phyloP scores from a whole-genome alignment of 208 protist species.

The Trypanosoma boissoni region DNA sequence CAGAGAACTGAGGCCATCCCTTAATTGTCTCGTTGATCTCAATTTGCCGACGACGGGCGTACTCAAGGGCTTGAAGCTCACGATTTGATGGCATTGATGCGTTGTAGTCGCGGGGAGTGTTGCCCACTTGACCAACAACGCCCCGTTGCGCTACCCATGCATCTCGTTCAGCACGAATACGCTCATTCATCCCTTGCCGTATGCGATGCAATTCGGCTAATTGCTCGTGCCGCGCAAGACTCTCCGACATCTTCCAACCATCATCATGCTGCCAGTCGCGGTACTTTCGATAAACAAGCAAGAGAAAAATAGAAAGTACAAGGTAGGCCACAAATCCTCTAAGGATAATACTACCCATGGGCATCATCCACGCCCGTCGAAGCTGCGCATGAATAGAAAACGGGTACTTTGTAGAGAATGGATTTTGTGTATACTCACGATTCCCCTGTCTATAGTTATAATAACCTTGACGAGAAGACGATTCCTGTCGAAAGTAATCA shows the following conservation, averaged over 20 bases:
- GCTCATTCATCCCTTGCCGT: constrained; percentile 68
- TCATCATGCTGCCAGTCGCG: constrained; percentile 73
- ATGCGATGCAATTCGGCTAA: constrained; percentile 71
- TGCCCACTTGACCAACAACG: constrained; percentile 20
- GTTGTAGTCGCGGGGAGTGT: constrained; percentile 14
- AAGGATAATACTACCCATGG: constrained; percentile 40
- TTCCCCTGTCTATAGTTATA: constrained; percentile 42
- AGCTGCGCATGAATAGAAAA: constrained; percentile 41
- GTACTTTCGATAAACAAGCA: constrained; percentile 59
- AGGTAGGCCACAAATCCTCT: constrained; percentile 68
- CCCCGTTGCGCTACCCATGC: constrained; percentile 13
- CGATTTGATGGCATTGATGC: constrained; percentile 1
- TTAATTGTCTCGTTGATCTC: constrained; percentile 42
- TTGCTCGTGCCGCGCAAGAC: constrained; percentile 68
- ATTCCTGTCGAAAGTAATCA: constrained; percentile 25
- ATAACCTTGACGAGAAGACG: constrained; percentile 34
- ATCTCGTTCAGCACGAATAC: constrained; percentile 25
- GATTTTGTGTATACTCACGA: constrained; percentile 44
- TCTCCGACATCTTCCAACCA: constrained; percentile 79
- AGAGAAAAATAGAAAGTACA: constrained; percentile 45
- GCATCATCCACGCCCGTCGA: constrained; percentile 47
- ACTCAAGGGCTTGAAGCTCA: constrained; percentile 58
- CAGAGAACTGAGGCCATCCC: constrained; percentile 58
- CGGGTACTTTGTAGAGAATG: constrained; percentile 48
- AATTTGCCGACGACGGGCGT: constrained; percentile 62